These are phyloP conservation scores for Colletotrichum costaricense DNA, from an alignment of 2,329 filamentous ascomycete species.

Conservation along the genomic window DNA sequence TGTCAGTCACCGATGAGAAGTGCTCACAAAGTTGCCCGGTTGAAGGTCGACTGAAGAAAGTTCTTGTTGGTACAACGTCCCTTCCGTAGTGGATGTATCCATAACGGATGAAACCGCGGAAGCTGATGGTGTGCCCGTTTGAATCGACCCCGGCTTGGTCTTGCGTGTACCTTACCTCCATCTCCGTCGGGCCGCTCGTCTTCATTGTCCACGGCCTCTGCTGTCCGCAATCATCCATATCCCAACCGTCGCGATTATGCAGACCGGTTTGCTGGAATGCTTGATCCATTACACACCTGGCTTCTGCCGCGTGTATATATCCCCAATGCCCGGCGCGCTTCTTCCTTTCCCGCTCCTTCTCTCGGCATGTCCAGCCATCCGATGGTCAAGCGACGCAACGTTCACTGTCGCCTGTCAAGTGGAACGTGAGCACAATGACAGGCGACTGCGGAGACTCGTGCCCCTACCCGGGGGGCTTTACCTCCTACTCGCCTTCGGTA, in stretches of 20 bases:
- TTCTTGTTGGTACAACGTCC: conserved; percentile 34
- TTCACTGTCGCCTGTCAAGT: conserved; percentile 35
- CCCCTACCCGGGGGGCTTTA: conserved; percentile 49
- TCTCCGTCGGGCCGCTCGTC: conserved; percentile 19
- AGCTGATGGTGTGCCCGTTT: conserved; percentile 32
- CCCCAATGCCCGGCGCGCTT: conserved; percentile 18
- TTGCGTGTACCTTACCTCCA: conserved; percentile 21
- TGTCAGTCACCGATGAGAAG: background rate
- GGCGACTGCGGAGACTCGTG: conserved; percentile 50
- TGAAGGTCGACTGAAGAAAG: conserved; percentile 19
- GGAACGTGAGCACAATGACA: conserved; percentile 43
- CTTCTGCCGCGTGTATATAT: conserved; percentile 32
- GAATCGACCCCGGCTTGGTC: conserved; percentile 19
- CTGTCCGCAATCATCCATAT: background rate
- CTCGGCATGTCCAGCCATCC: conserved; percentile 25
- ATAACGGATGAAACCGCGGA: conserved; percentile 34
- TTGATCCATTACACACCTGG: conserved; percentile 6
- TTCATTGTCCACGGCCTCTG: conserved; percentile 11
- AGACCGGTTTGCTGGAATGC: conserved; percentile 21
- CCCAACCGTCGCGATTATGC: conserved; percentile 3
- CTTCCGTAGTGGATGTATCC: conserved; percentile 33
- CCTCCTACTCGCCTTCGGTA: conserved; percentile 49
- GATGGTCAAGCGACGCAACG: conserved; percentile 25
- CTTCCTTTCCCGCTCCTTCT: conserved; percentile 3
- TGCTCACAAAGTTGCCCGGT: background rate